A percentile compares a stretch with the other conserved stretches of the same genome.
These are phyloP conservation scores for Triticum urartu DNA, from an alignment of 176 grass and related monocot species.

Conservation along the genomic window DNA sequence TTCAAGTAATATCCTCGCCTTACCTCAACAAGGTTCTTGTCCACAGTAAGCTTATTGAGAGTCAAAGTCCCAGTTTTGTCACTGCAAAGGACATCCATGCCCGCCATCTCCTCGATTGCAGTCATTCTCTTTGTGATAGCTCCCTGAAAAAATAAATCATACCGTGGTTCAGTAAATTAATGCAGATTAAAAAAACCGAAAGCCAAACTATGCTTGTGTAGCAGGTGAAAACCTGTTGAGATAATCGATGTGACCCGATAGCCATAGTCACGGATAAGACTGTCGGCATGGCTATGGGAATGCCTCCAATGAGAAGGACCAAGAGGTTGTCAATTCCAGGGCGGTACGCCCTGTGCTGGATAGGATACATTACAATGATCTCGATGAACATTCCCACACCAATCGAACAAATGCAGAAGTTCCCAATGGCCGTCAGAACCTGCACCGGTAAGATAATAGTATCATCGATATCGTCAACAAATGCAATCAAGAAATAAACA, in stretches of 20 bases:
- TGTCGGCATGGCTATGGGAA: slow-evolving; percentile 82
- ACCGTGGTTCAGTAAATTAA: not conserved
- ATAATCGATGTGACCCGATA: slow-evolving; percentile 64
- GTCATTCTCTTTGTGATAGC: slow-evolving; percentile 90
- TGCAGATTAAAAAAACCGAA: not conserved
- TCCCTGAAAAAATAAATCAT: slow-evolving; percentile 37
- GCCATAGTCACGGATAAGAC: slow-evolving; percentile 87
- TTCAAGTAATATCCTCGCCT: not conserved
- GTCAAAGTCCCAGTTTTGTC: slow-evolving; percentile 82
- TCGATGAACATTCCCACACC: slow-evolving; percentile 67
- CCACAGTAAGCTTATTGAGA: slow-evolving; percentile 71
- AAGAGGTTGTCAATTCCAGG: slow-evolving; percentile 74
- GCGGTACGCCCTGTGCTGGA: slow-evolving; percentile 64
- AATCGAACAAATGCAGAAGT: slow-evolving; percentile 81
- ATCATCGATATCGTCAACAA: too few relatives aligned
- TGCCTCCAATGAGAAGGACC: slow-evolving; percentile 81
- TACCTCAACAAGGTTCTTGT: slow-evolving; percentile 73
- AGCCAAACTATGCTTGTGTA: not conserved
- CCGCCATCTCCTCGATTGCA: slow-evolving; percentile 92
- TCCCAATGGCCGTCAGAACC: slow-evolving; percentile 75
- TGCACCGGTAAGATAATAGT: slow-evolving; percentile 9
- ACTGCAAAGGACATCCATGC: slow-evolving; percentile 93
- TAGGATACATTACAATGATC: slow-evolving; percentile 81
- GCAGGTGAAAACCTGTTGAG: slow-evolving; percentile 53
- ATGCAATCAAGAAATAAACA: too few relatives aligned